phyloP scores from a whole-genome alignment of 2,329 filamentous ascomycete genomes.

The Lachnellula arida region DNA sequence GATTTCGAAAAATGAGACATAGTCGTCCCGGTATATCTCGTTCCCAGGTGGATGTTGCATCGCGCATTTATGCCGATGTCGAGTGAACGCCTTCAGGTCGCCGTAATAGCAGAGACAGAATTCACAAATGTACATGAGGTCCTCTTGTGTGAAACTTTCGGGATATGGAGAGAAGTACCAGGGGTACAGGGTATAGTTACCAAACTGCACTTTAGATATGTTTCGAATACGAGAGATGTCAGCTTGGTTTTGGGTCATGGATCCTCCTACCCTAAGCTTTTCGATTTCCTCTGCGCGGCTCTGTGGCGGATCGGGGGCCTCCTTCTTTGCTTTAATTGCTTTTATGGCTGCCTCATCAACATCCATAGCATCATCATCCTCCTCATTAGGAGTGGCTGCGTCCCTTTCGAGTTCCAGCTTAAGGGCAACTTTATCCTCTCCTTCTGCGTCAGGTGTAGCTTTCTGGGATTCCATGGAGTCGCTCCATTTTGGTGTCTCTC shows the following conservation, averaged over 20 bases:
- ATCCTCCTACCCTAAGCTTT: slow-evolving; percentile 87
- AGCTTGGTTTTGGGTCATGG: slow-evolving; percentile 98
- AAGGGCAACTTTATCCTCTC: slow-evolving; percentile 24
- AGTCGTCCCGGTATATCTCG: slow-evolving; percentile 94
- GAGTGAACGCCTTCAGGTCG: slow-evolving; percentile 72
- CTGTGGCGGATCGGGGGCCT: slow-evolving; percentile 42
- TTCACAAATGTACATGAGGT: slow-evolving; percentile 94
- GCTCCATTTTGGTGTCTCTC: slow-evolving; percentile 28
- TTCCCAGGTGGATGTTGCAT: slow-evolving; percentile 92
- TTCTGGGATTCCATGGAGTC: slow-evolving; percentile 30
- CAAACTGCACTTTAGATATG: slow-evolving; percentile 90
- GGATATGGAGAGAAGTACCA: slow-evolving; percentile 99
- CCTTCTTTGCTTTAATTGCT: slow-evolving; percentile 29
- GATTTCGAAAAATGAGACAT: slow-evolving; percentile 95
- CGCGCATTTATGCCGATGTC: slow-evolving; percentile 86
- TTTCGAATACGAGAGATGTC: slow-evolving; percentile 96
- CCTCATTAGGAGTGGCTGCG: slow-evolving; percentile 26
- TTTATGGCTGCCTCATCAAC: slow-evolving; percentile 45
- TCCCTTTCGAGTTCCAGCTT: slow-evolving; percentile 23
- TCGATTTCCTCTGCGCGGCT: slow-evolving; percentile 91
- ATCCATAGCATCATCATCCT: slow-evolving; percentile 44
- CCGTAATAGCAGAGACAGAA: slow-evolving; percentile 93
- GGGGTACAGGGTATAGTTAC: slow-evolving; percentile 83
- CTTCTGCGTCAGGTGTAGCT: slow-evolving; percentile 25
- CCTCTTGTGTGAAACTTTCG: slow-evolving; percentile 78